A percentile compares a stretch with the other conserved stretches of the same genome.
Evolutionary conservation across 2,329 filamentous ascomycete species (phyloP).

Genomic region (Pleurostoma richardsiae): DNA sequence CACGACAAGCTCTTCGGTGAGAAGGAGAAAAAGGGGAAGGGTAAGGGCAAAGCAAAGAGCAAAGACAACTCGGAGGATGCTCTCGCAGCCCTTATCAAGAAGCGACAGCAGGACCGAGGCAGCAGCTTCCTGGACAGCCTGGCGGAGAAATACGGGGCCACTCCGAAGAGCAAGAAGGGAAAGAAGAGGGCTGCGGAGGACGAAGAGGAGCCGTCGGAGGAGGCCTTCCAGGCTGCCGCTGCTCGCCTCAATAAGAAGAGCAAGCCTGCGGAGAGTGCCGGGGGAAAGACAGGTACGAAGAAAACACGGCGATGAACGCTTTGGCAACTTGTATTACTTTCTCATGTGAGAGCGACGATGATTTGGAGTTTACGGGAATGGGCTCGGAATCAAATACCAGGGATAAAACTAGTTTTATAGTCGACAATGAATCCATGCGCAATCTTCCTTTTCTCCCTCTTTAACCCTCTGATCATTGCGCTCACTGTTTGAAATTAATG

Average conservation of each 20-base stretch:
- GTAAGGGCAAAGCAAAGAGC: slow-evolving; percentile 15
- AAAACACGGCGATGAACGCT: slow-evolving; percentile 11
- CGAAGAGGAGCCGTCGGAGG: slow-evolving; percentile 58
- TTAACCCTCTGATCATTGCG: too few relatives aligned
- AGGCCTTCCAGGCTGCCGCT: slow-evolving; percentile 54
- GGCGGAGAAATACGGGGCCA: slow-evolving; percentile 68
- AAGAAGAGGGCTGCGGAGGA: slow-evolving; percentile 46
- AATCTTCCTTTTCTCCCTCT: too few relatives aligned
- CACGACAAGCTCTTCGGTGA: slow-evolving; percentile 62
- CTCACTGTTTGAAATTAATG: too few relatives aligned
- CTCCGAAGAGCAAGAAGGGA: slow-evolving; percentile 39
- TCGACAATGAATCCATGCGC: too few relatives aligned
- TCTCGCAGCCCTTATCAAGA: slow-evolving; percentile 69
- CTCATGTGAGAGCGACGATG: too few relatives aligned
- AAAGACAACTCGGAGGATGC: slow-evolving; percentile 12
- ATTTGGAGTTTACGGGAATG: too few relatives aligned
- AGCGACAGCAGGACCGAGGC: slow-evolving; percentile 60
- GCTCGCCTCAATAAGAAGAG: slow-evolving; percentile 36
- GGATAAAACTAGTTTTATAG: too few relatives aligned
- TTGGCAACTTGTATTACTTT: too few relatives aligned
- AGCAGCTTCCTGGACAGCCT: slow-evolving; percentile 65
- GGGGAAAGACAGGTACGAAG: slow-evolving; percentile 6
- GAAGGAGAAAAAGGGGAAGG: slow-evolving; percentile 32
- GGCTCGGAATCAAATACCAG: too few relatives aligned
- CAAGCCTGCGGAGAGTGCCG: slow-evolving; percentile 11